Base-by-base conservation (phyloP, 179 eudicot genomes). In the Camellia oleifera region DNA sequence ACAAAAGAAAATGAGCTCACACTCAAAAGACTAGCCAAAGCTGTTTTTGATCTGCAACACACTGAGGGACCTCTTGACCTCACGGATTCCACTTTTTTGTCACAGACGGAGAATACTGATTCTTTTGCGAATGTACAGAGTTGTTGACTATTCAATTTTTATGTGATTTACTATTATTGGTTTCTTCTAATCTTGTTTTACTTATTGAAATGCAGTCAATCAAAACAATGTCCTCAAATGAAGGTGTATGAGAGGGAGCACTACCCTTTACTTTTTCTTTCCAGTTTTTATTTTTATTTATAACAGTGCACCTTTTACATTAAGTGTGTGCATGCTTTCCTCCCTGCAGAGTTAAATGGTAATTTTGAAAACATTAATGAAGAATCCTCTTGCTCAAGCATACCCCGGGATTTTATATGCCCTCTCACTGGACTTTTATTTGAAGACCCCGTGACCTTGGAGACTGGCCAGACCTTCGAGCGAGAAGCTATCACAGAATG, bases 391-490 rank as follows among this genome's bases (percentile, higher is more conserved):
- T 81, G 32, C 79, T 70, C 71, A 61, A 82, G 78, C 78, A 77
- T 82, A 50, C 92, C 92, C 10, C 42, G 81, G 80, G 92, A 87
- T 54, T 89, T 85, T 54, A 40, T 82, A 77, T 89, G 92, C 86
- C 90, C 92, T 67, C 70, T 89, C 54, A 89, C 86, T 32, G 92
- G 90, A 68, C 81, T 80, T 66, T 60, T 87, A 50, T 82, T 89
- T 56, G 85, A 85, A 70, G 90, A 89, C 63, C 92, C 92, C 1
- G 90, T 87, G 71, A 89, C 90, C 46, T 76, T 89, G 53, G 92
- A 89, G 80, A 89, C 90, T 62, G 92, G 90, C 63, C 88, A 84
- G 80, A 89, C 90, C 68, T 89, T 83, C 67, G 92, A 89, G 83
- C 82, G 87, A 5, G 84, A 23, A 82, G 86, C 90, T 44, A 75